Evolutionary conservation across 2,329 filamentous ascomycete species (phyloP), one percentile per base, ranked within the genome.

Genomic region (Cercospora berteroae): DNA sequence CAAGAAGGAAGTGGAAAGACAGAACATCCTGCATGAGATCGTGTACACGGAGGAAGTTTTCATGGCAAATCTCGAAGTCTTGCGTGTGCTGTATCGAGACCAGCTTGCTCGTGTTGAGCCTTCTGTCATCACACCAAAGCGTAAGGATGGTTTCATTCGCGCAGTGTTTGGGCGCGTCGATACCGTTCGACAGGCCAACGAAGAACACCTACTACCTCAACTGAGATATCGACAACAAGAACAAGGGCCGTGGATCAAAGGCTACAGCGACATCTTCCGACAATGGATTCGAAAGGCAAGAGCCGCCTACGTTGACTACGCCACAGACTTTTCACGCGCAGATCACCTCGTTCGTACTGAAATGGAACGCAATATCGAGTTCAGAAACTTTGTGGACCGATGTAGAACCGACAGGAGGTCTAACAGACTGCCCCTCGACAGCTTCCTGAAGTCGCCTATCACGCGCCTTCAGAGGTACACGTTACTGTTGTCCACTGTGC

Each of bases 271-370:
- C 76, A 92, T 99, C 60, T 98, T 99, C 83, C 86, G 95, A 67
- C 95, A 99, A 81, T 99, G 95, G 95, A 97, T 98, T 69, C 88
- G 95, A 70, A 98, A 97, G 79, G 95, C 95, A 33, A 93, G 90
- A 78, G 83, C 86, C 2, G 90, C 92, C 10, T 99, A 98, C 77
- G 89, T 97, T 68, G 93, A 96, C 67, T 99, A 98, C 78, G 94
- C 94, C 44, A 89, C 90, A 1, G 89, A 89, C 0, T 98, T 95
- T 73, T 94, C 94, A 0, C 88, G 90, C 67, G 94, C 95, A 1
- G 89, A 89, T 42, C 94, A 92, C 76, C 83, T 94, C 63, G 88
- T 99, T 18, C 90, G 93, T 63, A 91, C 90, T 76, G 95, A 99
- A 80, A 85, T 90, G 0, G 89, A 94, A 57, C 87, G 89, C 64